Percentiles rank a stretch among this genome's conserved stretches.
These are phyloP conservation scores for Solanum ossicruentum DNA, from an alignment of 257 asterid genomes.

Conservation along the genomic window DNA sequence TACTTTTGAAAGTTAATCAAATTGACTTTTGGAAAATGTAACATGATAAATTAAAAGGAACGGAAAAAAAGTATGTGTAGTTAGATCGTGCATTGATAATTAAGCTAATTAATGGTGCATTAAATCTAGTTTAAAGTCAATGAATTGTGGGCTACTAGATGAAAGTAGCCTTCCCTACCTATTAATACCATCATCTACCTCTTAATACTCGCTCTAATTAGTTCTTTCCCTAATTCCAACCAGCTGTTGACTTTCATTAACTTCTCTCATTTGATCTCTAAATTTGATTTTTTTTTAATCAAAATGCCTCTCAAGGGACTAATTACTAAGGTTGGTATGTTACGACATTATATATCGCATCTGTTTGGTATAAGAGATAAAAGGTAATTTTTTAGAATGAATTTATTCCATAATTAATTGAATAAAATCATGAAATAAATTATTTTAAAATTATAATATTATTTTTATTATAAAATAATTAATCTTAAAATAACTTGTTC, in stretches of 20 bases:
- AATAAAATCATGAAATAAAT: too few relatives aligned
- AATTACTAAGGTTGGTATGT: neutral
- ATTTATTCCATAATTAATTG: too few relatives aligned
- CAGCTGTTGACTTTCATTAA: neutral
- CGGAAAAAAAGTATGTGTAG: neutral
- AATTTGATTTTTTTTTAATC: neutral
- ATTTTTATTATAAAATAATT: too few relatives aligned
- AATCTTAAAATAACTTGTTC: neutral
- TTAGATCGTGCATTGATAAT: neutral
- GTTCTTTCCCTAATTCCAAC: neutral
- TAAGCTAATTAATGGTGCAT: neutral
- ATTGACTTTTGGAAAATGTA: too few relatives aligned
- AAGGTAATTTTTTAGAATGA: too few relatives aligned
- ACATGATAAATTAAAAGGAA: too few relatives aligned
- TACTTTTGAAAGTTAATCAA: too few relatives aligned
- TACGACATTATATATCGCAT: too few relatives aligned
- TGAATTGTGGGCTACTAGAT: neutral
- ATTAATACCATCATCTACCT: neutral
- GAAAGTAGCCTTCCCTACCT: neutral
- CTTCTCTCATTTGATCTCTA: neutral
- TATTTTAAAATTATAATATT: too few relatives aligned
- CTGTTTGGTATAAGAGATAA: rapidly evolving
- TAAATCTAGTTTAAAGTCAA: neutral
- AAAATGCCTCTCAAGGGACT: neutral
- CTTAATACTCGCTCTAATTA: neutral